Conservation (phyloP, 768 basidiomycete species). For the Suillus bovinus region DNA sequence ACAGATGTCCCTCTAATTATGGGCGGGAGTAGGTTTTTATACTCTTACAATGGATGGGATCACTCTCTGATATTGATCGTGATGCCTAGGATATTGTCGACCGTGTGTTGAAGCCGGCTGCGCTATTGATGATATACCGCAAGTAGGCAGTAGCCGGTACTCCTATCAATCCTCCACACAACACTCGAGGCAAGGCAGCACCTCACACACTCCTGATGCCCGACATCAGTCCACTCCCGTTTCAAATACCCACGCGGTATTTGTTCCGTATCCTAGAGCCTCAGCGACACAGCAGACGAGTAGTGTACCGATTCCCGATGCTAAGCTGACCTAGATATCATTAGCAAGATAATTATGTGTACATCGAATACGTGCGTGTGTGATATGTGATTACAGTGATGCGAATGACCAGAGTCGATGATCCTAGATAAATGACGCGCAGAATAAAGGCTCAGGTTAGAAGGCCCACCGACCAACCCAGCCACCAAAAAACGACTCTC, state of each 20-base stretch:
- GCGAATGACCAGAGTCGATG: slow-evolving; percentile 11
- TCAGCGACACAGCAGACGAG: background rate
- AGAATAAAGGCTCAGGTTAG: slow-evolving; percentile 31
- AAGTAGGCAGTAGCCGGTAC: slow-evolving; percentile 10
- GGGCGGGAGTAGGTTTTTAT: slow-evolving; percentile 61
- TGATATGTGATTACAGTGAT: slow-evolving; percentile 13
- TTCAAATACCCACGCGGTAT: background rate
- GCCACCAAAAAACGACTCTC: slow-evolving; percentile 70
- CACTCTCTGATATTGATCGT: slow-evolving; percentile 3
- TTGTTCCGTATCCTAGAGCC: background rate
- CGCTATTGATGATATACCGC: slow-evolving; percentile 33
- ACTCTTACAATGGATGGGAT: background rate
- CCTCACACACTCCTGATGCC: background rate
- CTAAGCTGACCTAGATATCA: slow-evolving; percentile 11
- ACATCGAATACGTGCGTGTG: slow-evolving; percentile 4
- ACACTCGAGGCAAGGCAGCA: background rate
- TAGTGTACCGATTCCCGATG: slow-evolving; percentile 5
- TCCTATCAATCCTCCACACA: slow-evolving; percentile 4
- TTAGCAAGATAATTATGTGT: slow-evolving; percentile 2
- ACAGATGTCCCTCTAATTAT: slow-evolving; percentile 75
- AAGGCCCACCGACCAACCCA: slow-evolving; percentile 66
- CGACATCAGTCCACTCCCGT: background rate
- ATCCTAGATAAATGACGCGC: slow-evolving; percentile 12
- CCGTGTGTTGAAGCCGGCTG: slow-evolving; percentile 62
- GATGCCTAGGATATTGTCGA: slow-evolving; percentile 60